Evolutionary conservation across 139 green algal species (phyloP).

Genomic region (Chlamydomonas sphaeroides): DNA sequence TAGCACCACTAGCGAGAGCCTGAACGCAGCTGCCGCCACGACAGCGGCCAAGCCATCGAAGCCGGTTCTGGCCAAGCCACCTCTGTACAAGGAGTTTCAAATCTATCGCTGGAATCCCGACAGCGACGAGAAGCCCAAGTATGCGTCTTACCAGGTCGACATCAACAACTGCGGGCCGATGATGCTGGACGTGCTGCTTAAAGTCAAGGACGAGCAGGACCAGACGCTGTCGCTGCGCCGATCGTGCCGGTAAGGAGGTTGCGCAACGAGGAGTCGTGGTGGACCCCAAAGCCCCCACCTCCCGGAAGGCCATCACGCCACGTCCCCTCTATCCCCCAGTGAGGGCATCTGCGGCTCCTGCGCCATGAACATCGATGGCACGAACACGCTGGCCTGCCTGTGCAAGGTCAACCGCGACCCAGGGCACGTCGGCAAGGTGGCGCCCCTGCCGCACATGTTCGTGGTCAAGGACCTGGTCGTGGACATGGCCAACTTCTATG

Average conservation of each 20-base stretch:
- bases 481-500: slow-evolving; percentile 99
- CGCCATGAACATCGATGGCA: slow-evolving; percentile 99
- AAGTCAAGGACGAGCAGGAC: slow-evolving; percentile 99
- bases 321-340: too few relatives aligned
- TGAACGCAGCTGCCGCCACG: background rate
- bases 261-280: too few relatives aligned
- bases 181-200: slow-evolving; percentile 99
- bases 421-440: slow-evolving; percentile 77
- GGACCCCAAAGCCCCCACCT: too few relatives aligned
- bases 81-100: slow-evolving; percentile 74
- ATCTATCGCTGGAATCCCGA: slow-evolving; percentile 95
- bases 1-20: slow-evolving; percentile 26
- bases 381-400: slow-evolving; percentile 96
- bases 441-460: slow-evolving; percentile 99
- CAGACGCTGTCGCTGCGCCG: slow-evolving; percentile 87
- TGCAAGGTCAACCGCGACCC: slow-evolving; percentile 83
- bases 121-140: slow-evolving; percentile 80
- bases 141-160: slow-evolving; percentile 87
- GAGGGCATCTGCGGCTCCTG: slow-evolving; percentile 99
- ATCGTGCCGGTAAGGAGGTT: slow-evolving; percentile 81
- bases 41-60: background rate
- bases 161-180: slow-evolving; percentile 92
- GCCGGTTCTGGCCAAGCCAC: slow-evolving; percentile 3
- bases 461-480: slow-evolving; percentile 98
- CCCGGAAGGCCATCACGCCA: too few relatives aligned